Evolutionary conservation across 2,329 filamentous ascomycete species (phyloP), one percentile per base, ranked within the genome.

Genomic region (Clonostachys rhizophaga): DNA sequence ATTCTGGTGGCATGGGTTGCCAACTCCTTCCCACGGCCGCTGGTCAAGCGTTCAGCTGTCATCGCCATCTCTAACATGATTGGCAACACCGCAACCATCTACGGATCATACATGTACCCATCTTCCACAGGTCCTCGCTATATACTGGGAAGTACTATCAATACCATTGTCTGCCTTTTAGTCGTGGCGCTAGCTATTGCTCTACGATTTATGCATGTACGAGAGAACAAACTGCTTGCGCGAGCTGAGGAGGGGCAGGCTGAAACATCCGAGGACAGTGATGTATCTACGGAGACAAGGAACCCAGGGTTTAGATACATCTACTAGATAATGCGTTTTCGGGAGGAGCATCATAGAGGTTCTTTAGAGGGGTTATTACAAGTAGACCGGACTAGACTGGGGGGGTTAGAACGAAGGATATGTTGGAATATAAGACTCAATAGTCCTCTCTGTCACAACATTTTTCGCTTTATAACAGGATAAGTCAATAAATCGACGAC

Each of bases 1-100:
- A 76, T 78, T 50, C 77, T 89, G 20, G 84, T 89, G 42, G 81
- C 84, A 0, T 79, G 77, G 55, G 82, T 89, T 34, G 80, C 81
- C 5, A 87, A 88, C 52, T 84, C 86, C 9, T 76, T 90, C 35
- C 84, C 86, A 0, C 87, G 86, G 62, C 84, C 86, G 2, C 63
- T 85, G 3, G 84, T 83, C 3, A 81, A 85, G 43, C 76, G 84
- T 3, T 86, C 85, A 5, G 77, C 78, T 3, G 76, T 76, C 5
- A 84, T 89, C 45, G 79, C 84, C 9, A 73, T 88, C n/a, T 67
- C 84, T 43, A 86, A 87, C 56, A 65, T 86, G 53, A 69, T 89
- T 40, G 86, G 84, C 0, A 86, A 86, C 58, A 77, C 63, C 9
- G 70, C 71, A 1, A 71, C 65, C 43, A 73, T 75, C 37, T 76